phyloP scores from a whole-genome alignment of 169 alveolate genomes.

The Plasmodium sp. region DNA sequence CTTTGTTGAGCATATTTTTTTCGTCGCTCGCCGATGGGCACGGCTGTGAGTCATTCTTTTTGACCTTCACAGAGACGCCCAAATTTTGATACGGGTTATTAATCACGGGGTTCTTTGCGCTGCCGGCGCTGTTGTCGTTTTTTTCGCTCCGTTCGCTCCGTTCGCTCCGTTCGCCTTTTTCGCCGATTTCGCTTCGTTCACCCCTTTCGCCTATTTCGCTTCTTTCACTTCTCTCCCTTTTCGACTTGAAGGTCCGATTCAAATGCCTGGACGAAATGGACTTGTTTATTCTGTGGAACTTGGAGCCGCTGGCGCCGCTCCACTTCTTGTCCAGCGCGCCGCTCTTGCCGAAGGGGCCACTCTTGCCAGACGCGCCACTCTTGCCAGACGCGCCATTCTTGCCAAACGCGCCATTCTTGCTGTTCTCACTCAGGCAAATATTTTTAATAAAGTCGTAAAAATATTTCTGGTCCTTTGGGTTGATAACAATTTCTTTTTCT shows the following conservation, averaged over 20 bases:
- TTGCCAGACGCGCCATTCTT: not conserved
- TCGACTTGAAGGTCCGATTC: not conserved
- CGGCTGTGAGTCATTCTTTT: constrained; percentile 30
- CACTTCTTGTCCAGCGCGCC: not conserved
- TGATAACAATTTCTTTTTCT: constrained; percentile 49
- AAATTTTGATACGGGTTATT: constrained; percentile 23
- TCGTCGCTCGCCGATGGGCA: constrained; percentile 2
- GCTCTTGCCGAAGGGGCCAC: no score
- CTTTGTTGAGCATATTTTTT: constrained; percentile 23
- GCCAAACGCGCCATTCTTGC: not conserved
- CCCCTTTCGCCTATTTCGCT: not conserved
- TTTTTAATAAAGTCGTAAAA: constrained; percentile 59
- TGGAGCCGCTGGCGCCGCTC: constrained; percentile 1
- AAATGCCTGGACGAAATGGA: not conserved
- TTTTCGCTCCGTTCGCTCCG: not conserved
- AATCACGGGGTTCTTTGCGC: not conserved
- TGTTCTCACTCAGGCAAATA: not conserved
- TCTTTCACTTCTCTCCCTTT: not conserved
- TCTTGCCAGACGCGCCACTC: no score
- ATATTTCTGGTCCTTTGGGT: constrained; percentile 68
- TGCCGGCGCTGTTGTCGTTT: not conserved
- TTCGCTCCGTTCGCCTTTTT: constrained; percentile 11
- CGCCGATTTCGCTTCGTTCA: not conserved
- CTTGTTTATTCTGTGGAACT: constrained; percentile 24
- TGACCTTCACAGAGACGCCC: constrained; percentile 18